phyloP scores from a whole-genome alignment of 1,284 basidiomycete species.

The Pseudozyma thailandica region DNA sequence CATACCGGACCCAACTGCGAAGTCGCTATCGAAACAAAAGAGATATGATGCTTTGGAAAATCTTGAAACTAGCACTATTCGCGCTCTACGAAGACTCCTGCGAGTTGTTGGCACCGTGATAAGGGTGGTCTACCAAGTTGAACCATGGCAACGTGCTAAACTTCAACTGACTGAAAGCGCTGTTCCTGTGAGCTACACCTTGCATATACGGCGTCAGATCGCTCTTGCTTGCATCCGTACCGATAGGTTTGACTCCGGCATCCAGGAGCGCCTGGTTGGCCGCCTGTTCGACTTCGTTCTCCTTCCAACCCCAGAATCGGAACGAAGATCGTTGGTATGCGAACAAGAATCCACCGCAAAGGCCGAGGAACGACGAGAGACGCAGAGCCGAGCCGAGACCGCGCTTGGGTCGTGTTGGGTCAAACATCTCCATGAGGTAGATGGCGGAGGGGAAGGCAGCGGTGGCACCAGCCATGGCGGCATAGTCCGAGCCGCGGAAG shows the following conservation, averaged over 20 bases:
- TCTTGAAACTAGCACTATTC: neutral
- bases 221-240: constrained; percentile 71
- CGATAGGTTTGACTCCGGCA: constrained; percentile 46
- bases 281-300: constrained; percentile 75
- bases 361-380: constrained; percentile 71
- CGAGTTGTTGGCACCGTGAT: constrained; percentile 51
- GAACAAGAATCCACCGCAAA: constrained; percentile 86
- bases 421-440: constrained; percentile 70
- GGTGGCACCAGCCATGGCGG: constrained; percentile 81
- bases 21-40: neutral
- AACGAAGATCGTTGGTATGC: constrained; percentile 87
- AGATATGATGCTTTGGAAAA: neutral
- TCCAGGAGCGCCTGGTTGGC: constrained; percentile 46
- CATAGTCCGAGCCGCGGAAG: constrained; percentile 89
- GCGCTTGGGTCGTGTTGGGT: constrained; percentile 57
- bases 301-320: constrained; percentile 96
- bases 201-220: constrained; percentile 87
- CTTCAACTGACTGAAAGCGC: constrained; percentile 80
- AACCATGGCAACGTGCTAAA: constrained; percentile 67
- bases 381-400: constrained; percentile 56
- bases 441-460: constrained; percentile 81
- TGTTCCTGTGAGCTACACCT: constrained; percentile 87
- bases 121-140: constrained; percentile 66
- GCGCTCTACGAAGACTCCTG: constrained; percentile 29
- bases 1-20: neutral